A percentile compares a stretch with the other conserved stretches of the same genome.
Evolutionary conservation across 208 protist species (phyloP).

Genomic region (Naegleria gruberi): DNA sequence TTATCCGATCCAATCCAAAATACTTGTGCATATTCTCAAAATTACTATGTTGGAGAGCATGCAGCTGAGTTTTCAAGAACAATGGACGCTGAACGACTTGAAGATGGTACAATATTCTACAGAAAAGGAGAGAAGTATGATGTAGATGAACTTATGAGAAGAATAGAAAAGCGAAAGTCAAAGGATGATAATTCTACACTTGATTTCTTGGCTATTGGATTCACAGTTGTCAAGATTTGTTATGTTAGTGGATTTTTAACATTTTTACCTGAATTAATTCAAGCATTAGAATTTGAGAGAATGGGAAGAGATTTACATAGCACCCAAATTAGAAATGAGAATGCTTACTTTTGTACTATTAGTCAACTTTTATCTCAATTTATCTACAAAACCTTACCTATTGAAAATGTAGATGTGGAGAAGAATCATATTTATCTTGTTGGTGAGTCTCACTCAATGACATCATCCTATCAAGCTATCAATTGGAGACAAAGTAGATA

Average conservation of each 20-base stretch:
- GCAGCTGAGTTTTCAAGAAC: not conserved
- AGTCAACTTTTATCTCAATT: not conserved
- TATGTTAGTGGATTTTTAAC: conserved; percentile 27
- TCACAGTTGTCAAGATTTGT: conserved; percentile 34
- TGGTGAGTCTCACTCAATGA: conserved; percentile 33
- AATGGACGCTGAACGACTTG: not conserved
- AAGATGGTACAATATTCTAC: not conserved
- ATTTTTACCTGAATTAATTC: not conserved
- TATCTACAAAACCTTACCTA: not conserved
- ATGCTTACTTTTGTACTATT: conserved; percentile 12
- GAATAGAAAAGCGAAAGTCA: not conserved
- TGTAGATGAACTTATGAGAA: not conserved
- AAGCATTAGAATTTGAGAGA: not conserved
- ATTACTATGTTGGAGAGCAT: not conserved
- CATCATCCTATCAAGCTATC: conserved; percentile 21
- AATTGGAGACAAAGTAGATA: not conserved
- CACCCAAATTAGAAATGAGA: conserved; percentile 21
- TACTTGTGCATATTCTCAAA: not conserved
- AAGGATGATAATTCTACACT: not conserved
- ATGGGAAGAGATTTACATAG: not conserved
- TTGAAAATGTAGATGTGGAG: not conserved
- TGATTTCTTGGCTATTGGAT: conserved; percentile 34
- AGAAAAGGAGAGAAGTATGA: not conserved
- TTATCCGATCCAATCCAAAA: not conserved
- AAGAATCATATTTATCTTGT: conserved; percentile 27